These are phyloP conservation scores for Aureoboletus auriporus DNA, from an alignment of 768 basidiomycete genomes.

Conservation along the genomic window DNA sequence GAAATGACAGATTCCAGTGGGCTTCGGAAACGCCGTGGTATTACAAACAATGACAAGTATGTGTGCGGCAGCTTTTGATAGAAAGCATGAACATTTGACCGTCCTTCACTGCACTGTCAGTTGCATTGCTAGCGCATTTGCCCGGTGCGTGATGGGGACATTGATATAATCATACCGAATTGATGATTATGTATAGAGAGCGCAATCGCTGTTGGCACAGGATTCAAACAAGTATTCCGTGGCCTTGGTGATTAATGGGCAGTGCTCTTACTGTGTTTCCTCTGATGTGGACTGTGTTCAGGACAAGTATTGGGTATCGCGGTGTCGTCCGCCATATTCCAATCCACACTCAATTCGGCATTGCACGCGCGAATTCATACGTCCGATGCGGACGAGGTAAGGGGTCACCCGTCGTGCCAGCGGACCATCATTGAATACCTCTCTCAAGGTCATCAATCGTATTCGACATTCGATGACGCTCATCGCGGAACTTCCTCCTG, in stretches of 20 bases:
- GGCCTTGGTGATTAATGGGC: constrained; percentile 40
- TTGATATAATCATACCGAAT: too few species aligned
- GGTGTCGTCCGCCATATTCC: constrained; percentile 56
- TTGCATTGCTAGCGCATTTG: constrained; percentile 53
- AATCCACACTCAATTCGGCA: constrained; percentile 44
- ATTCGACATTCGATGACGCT: constrained; percentile 53
- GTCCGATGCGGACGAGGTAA: constrained; percentile 42
- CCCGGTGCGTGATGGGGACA: constrained; percentile 35
- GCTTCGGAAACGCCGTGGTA: constrained; percentile 64
- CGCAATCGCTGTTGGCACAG: constrained; percentile 54
- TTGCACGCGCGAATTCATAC: constrained; percentile 42
- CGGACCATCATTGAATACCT: background rate
- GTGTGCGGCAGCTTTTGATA: constrained; percentile 14
- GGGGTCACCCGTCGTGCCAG: background rate
- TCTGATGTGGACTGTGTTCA: constrained; percentile 13
- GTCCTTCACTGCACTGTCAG: constrained; percentile 26
- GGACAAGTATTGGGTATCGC: constrained; percentile 63
- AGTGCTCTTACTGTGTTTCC: background rate
- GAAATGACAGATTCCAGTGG: constrained; percentile 48
- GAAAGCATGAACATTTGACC: constrained; percentile 3
- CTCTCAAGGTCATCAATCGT: constrained; percentile 41
- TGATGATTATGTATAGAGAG: constrained; percentile 9
- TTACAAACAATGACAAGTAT: constrained; percentile 57
- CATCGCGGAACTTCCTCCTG: constrained; percentile 42
- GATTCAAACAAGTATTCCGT: constrained; percentile 58